Evolutionary conservation across 495 filamentous ascomycete species (phyloP).

Genomic region (Hypoxylon fragiforme): DNA sequence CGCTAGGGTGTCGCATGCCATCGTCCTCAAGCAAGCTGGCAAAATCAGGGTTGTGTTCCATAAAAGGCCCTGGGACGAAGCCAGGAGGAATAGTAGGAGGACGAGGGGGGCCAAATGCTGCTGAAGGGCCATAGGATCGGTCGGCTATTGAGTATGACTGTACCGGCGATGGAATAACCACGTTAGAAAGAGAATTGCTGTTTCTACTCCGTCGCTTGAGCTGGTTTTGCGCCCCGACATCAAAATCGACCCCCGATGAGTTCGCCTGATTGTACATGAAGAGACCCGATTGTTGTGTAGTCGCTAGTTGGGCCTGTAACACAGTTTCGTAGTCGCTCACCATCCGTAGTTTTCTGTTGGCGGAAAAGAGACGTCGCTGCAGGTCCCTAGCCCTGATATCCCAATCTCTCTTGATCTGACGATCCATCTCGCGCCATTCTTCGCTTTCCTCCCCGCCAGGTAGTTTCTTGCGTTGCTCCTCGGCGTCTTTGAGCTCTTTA

Average conservation of each 20-base stretch:
- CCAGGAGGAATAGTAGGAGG: conserved; percentile 49
- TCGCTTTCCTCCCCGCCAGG: conserved; percentile 58
- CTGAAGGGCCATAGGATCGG: conserved; percentile 35
- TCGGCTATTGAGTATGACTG: conserved; percentile 46
- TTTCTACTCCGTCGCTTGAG: conserved; percentile 58
- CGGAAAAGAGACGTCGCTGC: conserved; percentile 43
- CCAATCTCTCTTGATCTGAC: conserved; percentile 47
- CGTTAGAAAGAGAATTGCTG: conserved; percentile 58
- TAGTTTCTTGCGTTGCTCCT: conserved; percentile 56
- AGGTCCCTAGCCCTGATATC: conserved; percentile 49
- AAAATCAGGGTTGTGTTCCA: conserved; percentile 50
- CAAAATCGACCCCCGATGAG: conserved; percentile 54
- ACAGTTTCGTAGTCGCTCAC: conserved; percentile 47
- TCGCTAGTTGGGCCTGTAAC: conserved; percentile 35
- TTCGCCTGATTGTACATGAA: conserved; percentile 49
- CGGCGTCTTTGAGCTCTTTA: conserved; percentile 54
- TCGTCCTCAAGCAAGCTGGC: conserved; percentile 47
- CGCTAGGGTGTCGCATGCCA: conserved; percentile 51
- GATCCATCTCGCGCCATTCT: conserved; percentile 54
- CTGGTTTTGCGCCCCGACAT: conserved; percentile 49
- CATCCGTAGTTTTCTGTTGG: conserved; percentile 40
- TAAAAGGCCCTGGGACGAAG: conserved; percentile 56
- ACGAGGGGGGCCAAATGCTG: conserved; percentile 44
- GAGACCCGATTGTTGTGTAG: conserved; percentile 37
- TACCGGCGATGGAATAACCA: conserved; percentile 44